Evolutionary conservation across 2,329 filamentous ascomycete species (phyloP), one percentile per base, ranked within the genome.

Genomic region (Leptographium wingfieldii): DNA sequence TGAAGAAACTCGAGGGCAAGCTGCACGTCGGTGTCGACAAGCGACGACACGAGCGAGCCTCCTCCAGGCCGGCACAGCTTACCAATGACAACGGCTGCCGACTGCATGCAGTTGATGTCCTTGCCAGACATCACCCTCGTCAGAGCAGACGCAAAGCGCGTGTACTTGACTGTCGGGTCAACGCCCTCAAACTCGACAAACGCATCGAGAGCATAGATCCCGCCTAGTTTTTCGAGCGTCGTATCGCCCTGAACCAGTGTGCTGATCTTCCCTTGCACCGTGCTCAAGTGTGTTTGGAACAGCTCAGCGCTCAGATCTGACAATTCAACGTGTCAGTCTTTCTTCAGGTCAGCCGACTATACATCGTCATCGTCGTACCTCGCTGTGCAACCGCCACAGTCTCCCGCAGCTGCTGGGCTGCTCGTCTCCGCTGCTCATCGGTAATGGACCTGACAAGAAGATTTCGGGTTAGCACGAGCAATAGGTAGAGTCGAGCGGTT

Each of bases 111-210:
- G 59, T 85, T 85, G 64, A 90, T 89, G 68, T 99, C 94, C 70
- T 92, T 95, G 63, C 92, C 92, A 67, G 92, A 84, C 66, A 99
- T 80, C 48, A 96, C 87, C 55, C 84, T 88, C 66, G 92, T 88
- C 62, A 99, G 82, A 68, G 92, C 95, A 64, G 90, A 90, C 54
- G 90, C 90, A 70, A 97, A 99, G 59, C 94, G 85, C 35, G 92
- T 95, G 61, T 94, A 96, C 74, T 97, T 97, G 68, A 90, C 85
- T 43, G 90, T 90, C 29, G 89, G 84, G 74, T 99, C 95, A 67
- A 96, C 90, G 61, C 92, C 92, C 67, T 96, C 92, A 71, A 97
- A 96, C 71, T 96, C 92, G 72, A 97, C 92, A 59, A 99, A 83
- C 60, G 87, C 87, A 72, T 96, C 92, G 63, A 99, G 83, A 62